Conservation (phyloP, 2,329 filamentous ascomycete genomes). For the Colletotrichum caudatum region DNA sequence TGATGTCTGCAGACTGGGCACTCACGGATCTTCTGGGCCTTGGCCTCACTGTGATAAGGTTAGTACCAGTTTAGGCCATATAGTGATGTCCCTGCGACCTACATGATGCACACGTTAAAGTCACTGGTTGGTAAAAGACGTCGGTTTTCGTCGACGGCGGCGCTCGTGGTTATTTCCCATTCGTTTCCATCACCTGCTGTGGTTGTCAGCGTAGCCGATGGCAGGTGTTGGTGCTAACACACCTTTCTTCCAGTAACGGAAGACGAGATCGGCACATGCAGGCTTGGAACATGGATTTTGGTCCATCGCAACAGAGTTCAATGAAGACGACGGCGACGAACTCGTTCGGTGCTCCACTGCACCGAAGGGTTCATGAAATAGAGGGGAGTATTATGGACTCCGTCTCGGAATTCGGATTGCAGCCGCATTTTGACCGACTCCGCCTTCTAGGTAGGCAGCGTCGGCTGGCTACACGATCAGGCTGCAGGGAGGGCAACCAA, state of each 20-base stretch:
- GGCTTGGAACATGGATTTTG: background rate
- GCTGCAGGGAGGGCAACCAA: background rate
- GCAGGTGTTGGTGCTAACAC: background rate
- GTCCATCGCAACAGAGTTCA: background rate
- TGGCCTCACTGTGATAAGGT: conserved; percentile 45
- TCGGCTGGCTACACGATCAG: conserved; percentile 20
- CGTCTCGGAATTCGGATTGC: conserved; percentile 11
- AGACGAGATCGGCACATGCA: conserved; percentile 12
- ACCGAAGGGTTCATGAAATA: background rate
- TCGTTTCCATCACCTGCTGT: background rate
- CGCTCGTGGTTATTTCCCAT: background rate
- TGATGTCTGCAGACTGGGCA: conserved; percentile 46
- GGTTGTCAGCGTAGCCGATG: background rate
- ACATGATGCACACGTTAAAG: conserved; percentile 37
- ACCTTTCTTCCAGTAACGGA: conserved; percentile 36
- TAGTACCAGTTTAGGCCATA: background rate
- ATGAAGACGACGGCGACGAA: background rate
- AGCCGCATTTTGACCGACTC: background rate
- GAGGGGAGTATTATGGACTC: no score
- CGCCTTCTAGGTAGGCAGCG: background rate
- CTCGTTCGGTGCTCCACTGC: background rate
- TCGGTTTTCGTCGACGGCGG: background rate
- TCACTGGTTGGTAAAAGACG: background rate
- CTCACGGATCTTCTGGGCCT: conserved; percentile 48
- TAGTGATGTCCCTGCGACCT: background rate